Conservation (phyloP, 192 early-diverging fungal genomes). For the Linnemannia schmuckeri region DNA sequence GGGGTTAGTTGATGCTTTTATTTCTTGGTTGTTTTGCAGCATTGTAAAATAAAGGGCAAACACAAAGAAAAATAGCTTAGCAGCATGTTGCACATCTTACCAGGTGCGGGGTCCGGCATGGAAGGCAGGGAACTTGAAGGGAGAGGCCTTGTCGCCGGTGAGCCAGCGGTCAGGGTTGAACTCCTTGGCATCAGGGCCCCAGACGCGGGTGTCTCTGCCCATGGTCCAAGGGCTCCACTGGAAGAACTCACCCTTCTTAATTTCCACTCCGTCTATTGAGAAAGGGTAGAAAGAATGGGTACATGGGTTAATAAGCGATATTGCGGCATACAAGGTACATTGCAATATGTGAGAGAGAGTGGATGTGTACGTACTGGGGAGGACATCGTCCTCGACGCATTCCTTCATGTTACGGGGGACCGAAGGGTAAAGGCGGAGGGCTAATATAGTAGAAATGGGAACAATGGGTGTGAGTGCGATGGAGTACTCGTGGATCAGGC, state of each 20-base stretch:
- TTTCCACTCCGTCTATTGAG: constrained; percentile 54
- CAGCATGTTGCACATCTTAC: neutral
- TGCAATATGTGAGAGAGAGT: neutral
- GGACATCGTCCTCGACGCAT: constrained; percentile 63
- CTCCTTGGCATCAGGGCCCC: constrained; percentile 63
- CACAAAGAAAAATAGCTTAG: neutral
- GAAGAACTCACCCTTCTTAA: constrained; percentile 64
- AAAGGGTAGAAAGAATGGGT: neutral
- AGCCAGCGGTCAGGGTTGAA: constrained; percentile 65
- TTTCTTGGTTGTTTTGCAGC: too few relatives aligned
- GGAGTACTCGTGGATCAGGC: too few relatives aligned
- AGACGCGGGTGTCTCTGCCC: constrained; percentile 60
- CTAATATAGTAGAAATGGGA: constrained; percentile 14
- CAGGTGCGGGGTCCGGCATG: constrained; percentile 65
- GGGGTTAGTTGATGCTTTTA: neutral
- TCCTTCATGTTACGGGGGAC: constrained; percentile 66
- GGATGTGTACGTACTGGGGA: constrained; percentile 43
- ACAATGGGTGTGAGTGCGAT: neutral
- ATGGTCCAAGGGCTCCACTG: constrained; percentile 62
- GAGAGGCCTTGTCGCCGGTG: constrained; percentile 35
- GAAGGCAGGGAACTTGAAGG: constrained; percentile 64
- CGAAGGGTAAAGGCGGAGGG: constrained; percentile 51
- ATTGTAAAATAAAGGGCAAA: neutral
- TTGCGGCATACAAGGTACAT: neutral
- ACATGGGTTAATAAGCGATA: neutral